These are phyloP conservation scores for Geopyxis carbonaria DNA, from an alignment of 495 filamentous ascomycete genomes.

Conservation along the genomic window DNA sequence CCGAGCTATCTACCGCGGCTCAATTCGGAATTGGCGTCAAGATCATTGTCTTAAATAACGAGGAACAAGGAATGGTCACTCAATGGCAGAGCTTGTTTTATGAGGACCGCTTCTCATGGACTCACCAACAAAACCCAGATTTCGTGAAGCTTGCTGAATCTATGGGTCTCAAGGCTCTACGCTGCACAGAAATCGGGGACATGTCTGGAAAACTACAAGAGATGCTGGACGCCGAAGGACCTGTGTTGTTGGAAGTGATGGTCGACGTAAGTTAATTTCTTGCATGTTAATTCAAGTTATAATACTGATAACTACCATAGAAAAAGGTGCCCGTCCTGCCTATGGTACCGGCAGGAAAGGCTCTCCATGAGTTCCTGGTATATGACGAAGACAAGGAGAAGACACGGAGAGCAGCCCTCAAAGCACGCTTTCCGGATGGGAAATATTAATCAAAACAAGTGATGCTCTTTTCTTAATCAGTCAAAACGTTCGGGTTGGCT, in stretches of 20 bases:
- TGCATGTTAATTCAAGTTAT: conserved; percentile 39
- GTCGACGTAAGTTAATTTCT: conserved; percentile 78
- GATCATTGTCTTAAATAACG: conserved; percentile 83
- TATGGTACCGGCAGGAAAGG: conserved; percentile 82
- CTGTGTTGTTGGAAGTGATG: conserved; percentile 48
- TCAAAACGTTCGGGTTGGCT: too few species aligned
- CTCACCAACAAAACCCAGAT: conserved; percentile 76
- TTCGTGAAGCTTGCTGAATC: conserved; percentile 72
- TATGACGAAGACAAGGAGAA: conserved; percentile 43
- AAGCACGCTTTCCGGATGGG: conserved; percentile 21
- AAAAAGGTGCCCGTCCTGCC: conserved; percentile 97
- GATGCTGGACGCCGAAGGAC: conserved; percentile 68
- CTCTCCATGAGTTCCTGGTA: conserved; percentile 80
- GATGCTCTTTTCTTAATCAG: background rate
- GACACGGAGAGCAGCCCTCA: conserved; percentile 15
- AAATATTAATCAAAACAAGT: too few species aligned
- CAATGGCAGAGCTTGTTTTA: conserved; percentile 94
- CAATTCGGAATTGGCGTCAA: conserved; percentile 92
- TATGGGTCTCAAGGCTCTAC: conserved; percentile 58
- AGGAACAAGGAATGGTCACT: conserved; percentile 94
- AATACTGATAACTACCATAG: conserved; percentile 16
- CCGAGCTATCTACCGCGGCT: conserved; percentile 71
- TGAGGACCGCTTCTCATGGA: conserved; percentile 79
- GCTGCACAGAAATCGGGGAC: conserved; percentile 49
- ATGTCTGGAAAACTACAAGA: conserved; percentile 66